Evolutionary conservation across 331 rosid genomes (phyloP), one percentile per base, ranked within the genome.

Genomic region (Rhamnella rubrinervis): DNA sequence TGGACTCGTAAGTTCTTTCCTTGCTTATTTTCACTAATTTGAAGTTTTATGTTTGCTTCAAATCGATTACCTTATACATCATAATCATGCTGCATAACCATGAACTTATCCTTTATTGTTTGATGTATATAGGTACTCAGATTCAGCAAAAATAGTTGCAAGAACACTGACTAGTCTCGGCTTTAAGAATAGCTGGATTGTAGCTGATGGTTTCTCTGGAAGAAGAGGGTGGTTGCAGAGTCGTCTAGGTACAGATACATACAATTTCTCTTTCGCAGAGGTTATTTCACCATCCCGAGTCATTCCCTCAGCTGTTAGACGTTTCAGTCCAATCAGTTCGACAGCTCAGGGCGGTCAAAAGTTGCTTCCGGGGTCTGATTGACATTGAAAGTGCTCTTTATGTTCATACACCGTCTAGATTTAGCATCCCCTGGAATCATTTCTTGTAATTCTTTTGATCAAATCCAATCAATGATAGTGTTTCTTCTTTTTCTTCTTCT

Each of bases 141-240:
- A 89, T 75, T 78, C 88, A 2, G 96, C 87, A 13, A 95, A 89
- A 85, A 61, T 70, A 77, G 98, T 87, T 38, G 97, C 97, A 19
- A 89, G 83, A 78, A 74, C 89, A 6, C 74, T 95, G 9, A 89
- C 93, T 6, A 73, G 47, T 75, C 87, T 87, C 56, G 96, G 93
- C 40, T 95, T 85, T 25, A 84, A 83, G 83, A 84, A 87, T 78
- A 20, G 87, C 41, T 89, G 86, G 87, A 76, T 68, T 5, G 97
- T 91, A 59, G 88, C 89, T 7, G 96, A 87, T 76, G 98, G 98
- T n/a, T 93, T 87, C 83, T 89, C 95, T 12, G 98, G 97, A 28
- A 71, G 68, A 70, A 87, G 66, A 78, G 97, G 97, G 25, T 95
- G 97, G 97, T 77, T 95, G 28, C 97, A 91, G 74, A 95, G 99